Conservation (phyloP, 352 stramenopile species). For the Phytopythium mirpurense region DNA sequence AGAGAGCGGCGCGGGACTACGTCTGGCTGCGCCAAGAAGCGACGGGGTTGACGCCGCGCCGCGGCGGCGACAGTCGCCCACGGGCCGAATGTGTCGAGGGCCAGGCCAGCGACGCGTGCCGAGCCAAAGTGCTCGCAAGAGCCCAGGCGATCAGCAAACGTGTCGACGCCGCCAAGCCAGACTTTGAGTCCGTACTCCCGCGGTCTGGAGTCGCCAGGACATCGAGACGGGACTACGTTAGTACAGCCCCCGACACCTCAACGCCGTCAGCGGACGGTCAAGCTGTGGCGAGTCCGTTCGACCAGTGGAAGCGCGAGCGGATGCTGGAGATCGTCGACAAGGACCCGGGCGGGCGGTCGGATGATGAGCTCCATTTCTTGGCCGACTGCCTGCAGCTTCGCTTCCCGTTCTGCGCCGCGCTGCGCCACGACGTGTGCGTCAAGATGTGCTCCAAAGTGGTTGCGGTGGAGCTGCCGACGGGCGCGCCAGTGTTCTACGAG, state of each 20-base stretch:
- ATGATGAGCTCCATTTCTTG: constrained; percentile 35
- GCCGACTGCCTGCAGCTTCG: constrained; percentile 35
- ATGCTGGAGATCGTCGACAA: constrained; percentile 22
- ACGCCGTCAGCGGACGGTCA: background rate
- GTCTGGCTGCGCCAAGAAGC: constrained; percentile 8
- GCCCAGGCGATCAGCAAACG: background rate
- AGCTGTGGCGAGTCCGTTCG: background rate
- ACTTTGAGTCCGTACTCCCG: background rate
- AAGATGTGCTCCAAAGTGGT: constrained; percentile 26
- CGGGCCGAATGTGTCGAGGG: background rate
- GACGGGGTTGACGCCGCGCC: background rate
- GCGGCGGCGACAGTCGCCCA: background rate
- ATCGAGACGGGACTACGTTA: background rate
- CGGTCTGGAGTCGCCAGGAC: background rate
- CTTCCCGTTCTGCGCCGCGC: constrained; percentile 32
- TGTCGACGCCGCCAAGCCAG: background rate
- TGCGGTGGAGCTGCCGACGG: background rate
- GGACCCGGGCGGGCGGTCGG: constrained; percentile 13
- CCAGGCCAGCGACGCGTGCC: background rate
- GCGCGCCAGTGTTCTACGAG: constrained; percentile 10
- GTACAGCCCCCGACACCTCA: background rate
- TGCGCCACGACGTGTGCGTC: constrained; percentile 32
- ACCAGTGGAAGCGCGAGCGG: constrained; percentile 2
- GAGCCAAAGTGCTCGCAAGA: background rate
- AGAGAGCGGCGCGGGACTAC: constrained; percentile 59